These are phyloP conservation scores for Penicillium janthinellum DNA, from an alignment of 2,329 filamentous ascomycete species.

Conservation along the genomic window DNA sequence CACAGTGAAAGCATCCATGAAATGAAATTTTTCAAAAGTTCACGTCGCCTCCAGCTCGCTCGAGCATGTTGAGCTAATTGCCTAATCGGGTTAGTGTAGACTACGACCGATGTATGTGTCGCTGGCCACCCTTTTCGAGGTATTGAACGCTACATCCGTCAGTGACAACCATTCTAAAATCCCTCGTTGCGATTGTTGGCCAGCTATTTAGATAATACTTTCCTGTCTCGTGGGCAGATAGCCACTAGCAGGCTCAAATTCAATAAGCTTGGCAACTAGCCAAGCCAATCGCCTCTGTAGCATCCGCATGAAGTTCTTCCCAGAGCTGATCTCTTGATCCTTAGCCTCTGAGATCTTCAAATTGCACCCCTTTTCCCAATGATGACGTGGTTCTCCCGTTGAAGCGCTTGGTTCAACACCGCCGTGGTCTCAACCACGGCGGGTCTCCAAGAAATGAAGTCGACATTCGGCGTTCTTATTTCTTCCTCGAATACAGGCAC, in stretches of 20 bases:
- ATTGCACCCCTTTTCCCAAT: constrained; percentile 43
- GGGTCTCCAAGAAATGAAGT: too few relatives aligned
- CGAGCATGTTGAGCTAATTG: constrained; percentile 24
- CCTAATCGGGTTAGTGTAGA: constrained; percentile 30
- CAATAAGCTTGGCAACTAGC: constrained; percentile 38
- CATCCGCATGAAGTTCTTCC: constrained; percentile 35
- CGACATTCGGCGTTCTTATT: constrained; percentile 29
- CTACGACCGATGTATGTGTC: constrained; percentile 3
- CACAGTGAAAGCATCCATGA: not conserved
- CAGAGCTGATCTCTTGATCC: constrained; percentile 37
- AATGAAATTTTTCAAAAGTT: not conserved
- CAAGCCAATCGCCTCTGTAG: constrained; percentile 39
- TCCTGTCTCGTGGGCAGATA: not conserved
- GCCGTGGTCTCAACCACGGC: constrained; percentile 9
- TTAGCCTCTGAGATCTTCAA: constrained; percentile 36
- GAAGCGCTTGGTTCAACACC: constrained; percentile 36
- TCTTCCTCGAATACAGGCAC: constrained; percentile 33
- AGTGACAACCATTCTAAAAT: not conserved
- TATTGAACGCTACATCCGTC: not conserved
- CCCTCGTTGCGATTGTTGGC: not conserved
- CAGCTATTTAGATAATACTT: not conserved
- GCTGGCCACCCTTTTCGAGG: constrained; percentile 7
- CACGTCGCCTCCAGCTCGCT: not conserved
- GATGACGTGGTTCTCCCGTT: constrained; percentile 40
- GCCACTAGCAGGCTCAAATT: constrained; percentile 30